Conservation (phyloP, 2,329 filamentous ascomycete genomes). For the Aspergillus terreus region DNA sequence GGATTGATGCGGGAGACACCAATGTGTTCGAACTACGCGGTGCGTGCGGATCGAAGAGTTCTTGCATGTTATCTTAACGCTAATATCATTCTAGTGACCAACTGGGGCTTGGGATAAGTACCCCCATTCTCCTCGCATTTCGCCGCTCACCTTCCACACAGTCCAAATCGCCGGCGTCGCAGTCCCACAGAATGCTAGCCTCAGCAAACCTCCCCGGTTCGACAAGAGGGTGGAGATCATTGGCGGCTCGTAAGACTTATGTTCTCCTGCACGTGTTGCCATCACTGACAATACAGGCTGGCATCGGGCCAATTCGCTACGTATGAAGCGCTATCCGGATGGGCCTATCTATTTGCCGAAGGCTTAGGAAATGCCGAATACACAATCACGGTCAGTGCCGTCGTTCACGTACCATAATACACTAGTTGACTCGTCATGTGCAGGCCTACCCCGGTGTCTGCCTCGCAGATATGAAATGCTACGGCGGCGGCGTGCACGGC, state of each 20-base stretch:
- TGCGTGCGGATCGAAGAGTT: not conserved
- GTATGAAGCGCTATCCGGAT: slow-evolving; percentile 56
- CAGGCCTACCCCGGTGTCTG: slow-evolving; percentile 56
- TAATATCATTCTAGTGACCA: not conserved
- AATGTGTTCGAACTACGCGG: not conserved
- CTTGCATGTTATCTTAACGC: not conserved
- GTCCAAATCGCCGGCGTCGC: slow-evolving; percentile 55
- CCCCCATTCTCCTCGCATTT: not conserved
- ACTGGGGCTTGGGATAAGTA: slow-evolving; percentile 52
- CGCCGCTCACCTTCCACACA: slow-evolving; percentile 21
- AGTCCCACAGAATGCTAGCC: slow-evolving; percentile 41
- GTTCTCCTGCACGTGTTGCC: slow-evolving; percentile 4
- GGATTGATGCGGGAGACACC: not conserved
- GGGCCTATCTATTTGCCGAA: slow-evolving; percentile 53
- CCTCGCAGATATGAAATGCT: slow-evolving; percentile 54
- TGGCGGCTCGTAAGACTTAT: slow-evolving; percentile 35
- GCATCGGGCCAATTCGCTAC: slow-evolving; percentile 56
- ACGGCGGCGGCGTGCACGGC: slow-evolving; percentile 50
- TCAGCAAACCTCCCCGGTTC: slow-evolving; percentile 43
- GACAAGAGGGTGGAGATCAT: slow-evolving; percentile 42
- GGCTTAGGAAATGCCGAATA: slow-evolving; percentile 59
- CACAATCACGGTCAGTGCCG: slow-evolving; percentile 44
- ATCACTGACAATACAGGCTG: slow-evolving; percentile 50
- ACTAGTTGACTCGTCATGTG: not conserved
- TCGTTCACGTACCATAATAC: no score